Evolutionary conservation across 495 filamentous ascomycete species (phyloP).

Genomic region (Rhizodiscina lignyota): DNA sequence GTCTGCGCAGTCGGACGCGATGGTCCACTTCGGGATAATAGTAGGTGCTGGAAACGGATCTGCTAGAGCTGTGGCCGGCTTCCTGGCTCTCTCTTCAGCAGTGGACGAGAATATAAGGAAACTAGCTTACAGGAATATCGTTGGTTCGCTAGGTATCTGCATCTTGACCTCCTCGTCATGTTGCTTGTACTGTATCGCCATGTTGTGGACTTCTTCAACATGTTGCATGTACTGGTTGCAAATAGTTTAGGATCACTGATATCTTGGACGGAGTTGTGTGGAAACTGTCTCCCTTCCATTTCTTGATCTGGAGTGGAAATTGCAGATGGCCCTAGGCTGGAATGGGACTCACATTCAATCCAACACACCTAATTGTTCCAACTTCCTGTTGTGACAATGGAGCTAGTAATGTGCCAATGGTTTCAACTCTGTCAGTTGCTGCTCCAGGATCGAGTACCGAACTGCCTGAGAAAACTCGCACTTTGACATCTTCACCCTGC

Average conservation of each 20-base stretch:
- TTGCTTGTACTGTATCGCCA: background rate
- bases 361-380: conserved; percentile 22
- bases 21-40: background rate
- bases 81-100: background rate
- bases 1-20: conserved; percentile 19
- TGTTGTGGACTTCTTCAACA: background rate
- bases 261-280: no score
- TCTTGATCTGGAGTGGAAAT: no score
- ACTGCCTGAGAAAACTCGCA: background rate
- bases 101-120: background rate
- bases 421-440: background rate
- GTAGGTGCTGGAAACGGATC: background rate
- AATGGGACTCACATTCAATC: conserved; percentile 17
- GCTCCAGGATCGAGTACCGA: background rate
- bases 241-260: no score
- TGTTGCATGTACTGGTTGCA: no score
- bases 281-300: no score
- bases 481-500: background rate
- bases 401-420: conserved; percentile 4
- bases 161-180: background rate
- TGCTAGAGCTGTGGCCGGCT: background rate
- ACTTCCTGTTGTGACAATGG: conserved; percentile 4
- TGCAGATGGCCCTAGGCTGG: background rate
- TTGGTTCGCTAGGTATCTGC: background rate
- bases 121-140: background rate